Evolutionary conservation across 164 flowering plant species (phyloP), one percentile per base, ranked within the genome.

Genomic region (Annona cherimola): DNA sequence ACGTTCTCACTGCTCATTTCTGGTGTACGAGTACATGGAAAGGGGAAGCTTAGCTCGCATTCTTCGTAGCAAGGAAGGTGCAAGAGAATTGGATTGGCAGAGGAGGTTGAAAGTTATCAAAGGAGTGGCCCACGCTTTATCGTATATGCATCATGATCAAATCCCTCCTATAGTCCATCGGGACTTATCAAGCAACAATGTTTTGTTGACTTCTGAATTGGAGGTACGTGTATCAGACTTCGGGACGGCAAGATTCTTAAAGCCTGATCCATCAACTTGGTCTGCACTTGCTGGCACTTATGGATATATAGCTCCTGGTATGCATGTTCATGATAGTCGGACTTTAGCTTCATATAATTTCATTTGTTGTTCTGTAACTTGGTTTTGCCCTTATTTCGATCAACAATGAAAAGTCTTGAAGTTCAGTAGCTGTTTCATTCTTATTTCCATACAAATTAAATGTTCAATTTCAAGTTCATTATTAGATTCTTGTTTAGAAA

Each of bases 11-110:
- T 57, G 44, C 55, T 68, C 84, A 79, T 84, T 78, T 76, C 81
- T 89, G 83, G 87, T 83, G 7, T 89, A 89, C 68, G 88, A 85
- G 73, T 87, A 81, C 45, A 66, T 85, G 9, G 87, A 82, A 61
- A 82, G 83, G 61, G 94, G 91, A 0, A 86, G 89, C 67, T 54
- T 86, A 61, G 79, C 79, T 14, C 80, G 73, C 9, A 81, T 84
- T 2, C n/a, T 89, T 45, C 73, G 81, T 62, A 78, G 79, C 42
- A 46, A 62, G 1, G 84, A 66, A 61, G 81, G 73, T 9, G 6
- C 45, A 62, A 4, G n/a, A 1, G 69, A 67, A 20, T 45, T 68
- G 2, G 59, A 45, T 6, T 68, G 70, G 70, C 3, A 16, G 8
- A 68, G 20, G 55, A 68, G 70, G 55, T 35, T 45, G 11, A 45